Evolutionary conservation across 108 stramenopile genomes (phyloP).

Genomic region (Nannochloropsis salina): DNA sequence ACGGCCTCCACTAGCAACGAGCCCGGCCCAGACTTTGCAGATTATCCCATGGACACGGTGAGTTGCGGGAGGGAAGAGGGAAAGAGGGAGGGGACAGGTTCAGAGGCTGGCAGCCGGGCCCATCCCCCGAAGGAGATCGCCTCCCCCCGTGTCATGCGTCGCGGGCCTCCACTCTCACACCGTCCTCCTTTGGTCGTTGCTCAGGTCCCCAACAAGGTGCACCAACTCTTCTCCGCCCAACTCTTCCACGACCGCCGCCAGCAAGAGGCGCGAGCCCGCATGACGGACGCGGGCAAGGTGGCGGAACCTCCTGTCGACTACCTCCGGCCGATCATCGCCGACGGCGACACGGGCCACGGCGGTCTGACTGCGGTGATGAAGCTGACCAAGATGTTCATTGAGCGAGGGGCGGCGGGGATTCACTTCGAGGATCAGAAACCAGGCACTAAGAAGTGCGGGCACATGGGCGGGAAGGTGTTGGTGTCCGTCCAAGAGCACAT

Average conservation of each 20-base stretch:
- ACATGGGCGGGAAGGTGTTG: slow-evolving; percentile 67
- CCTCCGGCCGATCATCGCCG: slow-evolving; percentile 84
- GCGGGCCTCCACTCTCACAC: too few relatives aligned
- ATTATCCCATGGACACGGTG: slow-evolving; percentile 53
- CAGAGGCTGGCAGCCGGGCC: not conserved
- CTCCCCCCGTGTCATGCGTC: not conserved
- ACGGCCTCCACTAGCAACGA: slow-evolving; percentile 88
- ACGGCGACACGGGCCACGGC: slow-evolving; percentile 85
- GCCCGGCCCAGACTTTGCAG: slow-evolving; percentile 88
- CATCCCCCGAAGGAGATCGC: not conserved
- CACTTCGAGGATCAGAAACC: slow-evolving; percentile 68
- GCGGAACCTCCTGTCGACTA: slow-evolving; percentile 69
- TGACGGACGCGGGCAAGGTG: slow-evolving; percentile 55
- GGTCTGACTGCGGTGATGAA: slow-evolving; percentile 88
- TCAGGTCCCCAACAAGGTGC: slow-evolving; percentile 56
- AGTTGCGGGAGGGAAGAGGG: not conserved
- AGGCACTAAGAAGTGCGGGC: slow-evolving; percentile 95
- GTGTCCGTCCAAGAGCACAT: slow-evolving; percentile 88
- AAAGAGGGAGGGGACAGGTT: not conserved
- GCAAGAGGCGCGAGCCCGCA: slow-evolving; percentile 68
- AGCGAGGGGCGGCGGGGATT: slow-evolving; percentile 80
- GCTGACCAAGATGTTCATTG: slow-evolving; percentile 82
- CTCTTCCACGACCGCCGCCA: slow-evolving; percentile 86
- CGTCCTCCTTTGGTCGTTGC: too few relatives aligned
- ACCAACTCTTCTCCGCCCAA: slow-evolving; percentile 88